Evolutionary conservation across 2,329 filamentous ascomycete genomes (phyloP).

Genomic region (Tolypocladium tropicale): DNA sequence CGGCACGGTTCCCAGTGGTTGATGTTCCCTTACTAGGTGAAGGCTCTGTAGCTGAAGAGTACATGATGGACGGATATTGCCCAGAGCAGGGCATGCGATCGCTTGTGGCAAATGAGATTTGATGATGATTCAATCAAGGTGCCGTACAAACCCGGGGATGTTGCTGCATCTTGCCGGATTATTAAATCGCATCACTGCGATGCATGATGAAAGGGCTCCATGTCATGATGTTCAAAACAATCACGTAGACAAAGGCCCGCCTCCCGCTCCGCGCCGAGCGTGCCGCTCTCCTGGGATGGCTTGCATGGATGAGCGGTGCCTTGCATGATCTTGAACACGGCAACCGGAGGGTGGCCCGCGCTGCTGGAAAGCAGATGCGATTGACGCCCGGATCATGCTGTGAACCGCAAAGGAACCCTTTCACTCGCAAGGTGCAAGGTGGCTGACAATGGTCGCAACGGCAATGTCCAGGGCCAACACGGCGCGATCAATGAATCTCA

Average conservation of each 20-base stretch:
- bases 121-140: neutral
- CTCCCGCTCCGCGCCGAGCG: neutral
- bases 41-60: neutral
- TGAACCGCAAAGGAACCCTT: neutral
- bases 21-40: neutral
- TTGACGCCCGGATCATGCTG: neutral
- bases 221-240: neutral
- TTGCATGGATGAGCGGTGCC: neutral
- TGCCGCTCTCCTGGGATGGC: neutral
- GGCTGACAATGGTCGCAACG: neutral
- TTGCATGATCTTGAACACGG: neutral
- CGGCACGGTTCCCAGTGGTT: conserved; percentile 9
- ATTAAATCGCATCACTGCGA: too few relatives aligned
- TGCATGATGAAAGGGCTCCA: neutral
- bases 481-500: neutral
- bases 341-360: too few relatives aligned
- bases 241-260: too few relatives aligned
- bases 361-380: neutral
- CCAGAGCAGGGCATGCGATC: too few relatives aligned
- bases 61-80: neutral
- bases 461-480: neutral
- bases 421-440: too few relatives aligned
- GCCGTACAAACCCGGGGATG: neutral
- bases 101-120: neutral
- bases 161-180: neutral